phyloP scores from a whole-genome alignment of 1,284 basidiomycete genomes.

The Sporisorium sorghi region DNA sequence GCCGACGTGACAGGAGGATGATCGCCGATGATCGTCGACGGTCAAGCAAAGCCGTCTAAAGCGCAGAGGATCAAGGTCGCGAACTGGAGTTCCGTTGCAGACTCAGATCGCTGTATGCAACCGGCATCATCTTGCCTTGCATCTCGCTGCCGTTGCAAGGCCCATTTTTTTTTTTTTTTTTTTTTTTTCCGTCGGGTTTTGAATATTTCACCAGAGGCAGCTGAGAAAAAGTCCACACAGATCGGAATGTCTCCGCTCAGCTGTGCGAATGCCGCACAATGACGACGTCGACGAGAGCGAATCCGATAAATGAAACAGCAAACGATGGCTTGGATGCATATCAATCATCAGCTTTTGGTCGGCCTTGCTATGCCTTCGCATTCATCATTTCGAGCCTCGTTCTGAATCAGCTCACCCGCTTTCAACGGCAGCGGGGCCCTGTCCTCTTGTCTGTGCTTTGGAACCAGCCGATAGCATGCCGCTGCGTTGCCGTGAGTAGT shows the following conservation, averaged over 20 bases:
- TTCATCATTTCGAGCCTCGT: background rate
- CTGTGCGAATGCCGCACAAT: background rate
- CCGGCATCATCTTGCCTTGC: background rate
- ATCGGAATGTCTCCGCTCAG: conserved; percentile 10
- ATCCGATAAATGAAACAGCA: background rate
- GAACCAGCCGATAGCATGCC: background rate
- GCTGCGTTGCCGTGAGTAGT: background rate
- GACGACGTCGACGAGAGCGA: conserved; percentile 1
- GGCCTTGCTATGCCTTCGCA: background rate
- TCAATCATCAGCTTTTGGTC: conserved; percentile 1
- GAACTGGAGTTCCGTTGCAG: background rate
- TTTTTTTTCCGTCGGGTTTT: background rate
- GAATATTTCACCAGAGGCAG: too few species aligned
- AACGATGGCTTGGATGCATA: background rate
- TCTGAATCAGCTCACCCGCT: background rate
- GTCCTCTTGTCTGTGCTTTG: background rate
- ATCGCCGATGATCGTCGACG: background rate
- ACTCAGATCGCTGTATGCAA: background rate
- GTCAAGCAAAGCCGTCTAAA: background rate
- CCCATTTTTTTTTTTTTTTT: too few species aligned
- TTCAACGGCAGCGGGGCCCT: background rate
- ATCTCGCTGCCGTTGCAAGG: background rate
- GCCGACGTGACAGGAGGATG: background rate
- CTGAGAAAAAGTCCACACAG: conserved; percentile 11
- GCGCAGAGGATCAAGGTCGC: too few species aligned